phyloP scores from a whole-genome alignment of 2,329 filamentous ascomycete genomes.

The Cadophora luteo-olivacea region DNA sequence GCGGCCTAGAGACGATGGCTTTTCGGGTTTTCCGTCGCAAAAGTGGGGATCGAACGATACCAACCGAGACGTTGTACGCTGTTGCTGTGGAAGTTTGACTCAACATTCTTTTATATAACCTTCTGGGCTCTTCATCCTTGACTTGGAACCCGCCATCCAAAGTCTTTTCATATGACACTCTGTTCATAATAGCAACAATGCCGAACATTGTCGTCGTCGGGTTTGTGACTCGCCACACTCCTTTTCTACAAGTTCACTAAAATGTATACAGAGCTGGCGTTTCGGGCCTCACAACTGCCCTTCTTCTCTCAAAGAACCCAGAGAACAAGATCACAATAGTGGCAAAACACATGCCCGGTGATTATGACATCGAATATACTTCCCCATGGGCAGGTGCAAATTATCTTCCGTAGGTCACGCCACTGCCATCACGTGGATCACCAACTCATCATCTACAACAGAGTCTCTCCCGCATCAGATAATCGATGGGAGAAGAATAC shows the following conservation, averaged over 20 bases:
- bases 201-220: conserved; percentile 49
- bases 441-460: conserved; percentile 18
- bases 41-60: conserved; percentile 17
- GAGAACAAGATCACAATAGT: conserved; percentile 70
- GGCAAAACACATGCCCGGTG: conserved; percentile 91
- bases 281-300: conserved; percentile 68
- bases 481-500: conserved; percentile 67
- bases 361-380: conserved; percentile 90
- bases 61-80: neutral
- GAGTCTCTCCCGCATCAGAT: conserved; percentile 31
- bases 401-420: conserved; percentile 67
- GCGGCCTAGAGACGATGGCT: neutral
- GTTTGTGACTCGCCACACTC: conserved; percentile 35
- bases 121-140: neutral
- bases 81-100: neutral
- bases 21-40: conserved; percentile 15
- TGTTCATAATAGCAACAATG: conserved; percentile 32
- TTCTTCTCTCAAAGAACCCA: conserved; percentile 63
- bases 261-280: conserved; percentile 63
- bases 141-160: too few relatives aligned
- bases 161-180: too few relatives aligned
- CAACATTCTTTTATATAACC: neutral
- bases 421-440: neutral
- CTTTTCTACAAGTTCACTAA: neutral
- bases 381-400: conserved; percentile 91